Conservation (phyloP, 2,329 filamentous ascomycete species). For the Penicillium polonicum region DNA sequence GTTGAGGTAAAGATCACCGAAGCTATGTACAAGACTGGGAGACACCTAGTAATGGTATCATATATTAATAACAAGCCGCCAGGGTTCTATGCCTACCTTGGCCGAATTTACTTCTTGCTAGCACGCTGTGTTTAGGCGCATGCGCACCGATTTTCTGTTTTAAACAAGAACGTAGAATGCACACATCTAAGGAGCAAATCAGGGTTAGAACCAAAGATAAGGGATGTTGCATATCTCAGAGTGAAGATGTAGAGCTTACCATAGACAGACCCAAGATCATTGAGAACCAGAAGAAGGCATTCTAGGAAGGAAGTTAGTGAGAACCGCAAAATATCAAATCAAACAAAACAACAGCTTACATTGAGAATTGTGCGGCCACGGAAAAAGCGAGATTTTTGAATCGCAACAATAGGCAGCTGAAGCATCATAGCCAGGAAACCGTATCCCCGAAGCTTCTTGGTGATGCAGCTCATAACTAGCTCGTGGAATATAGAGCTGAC, state of each 20-base stretch:
- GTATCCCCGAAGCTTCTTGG: conserved; percentile 92
- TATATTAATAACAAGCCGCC: not conserved
- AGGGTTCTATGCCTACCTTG: conserved; percentile 4
- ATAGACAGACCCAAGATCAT: conserved; percentile 85
- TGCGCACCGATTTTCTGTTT: not conserved
- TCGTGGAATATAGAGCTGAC: conserved; percentile 89
- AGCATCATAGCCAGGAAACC: conserved; percentile 95
- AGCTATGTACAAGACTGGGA: not conserved
- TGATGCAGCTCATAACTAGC: conserved; percentile 96
- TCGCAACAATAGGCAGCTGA: conserved; percentile 89
- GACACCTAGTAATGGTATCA: not conserved
- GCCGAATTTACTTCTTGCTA: not conserved
- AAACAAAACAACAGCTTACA: conserved; percentile 34
- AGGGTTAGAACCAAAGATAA: not conserved
- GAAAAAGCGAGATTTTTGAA: conserved; percentile 79
- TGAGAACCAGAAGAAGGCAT: conserved; percentile 84
- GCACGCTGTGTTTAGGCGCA: not conserved
- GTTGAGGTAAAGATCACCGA: not conserved
- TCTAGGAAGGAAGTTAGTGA: conserved; percentile 42
- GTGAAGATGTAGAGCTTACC: conserved; percentile 51
- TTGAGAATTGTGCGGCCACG: conserved; percentile 75
- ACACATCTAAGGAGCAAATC: conserved; percentile 49
- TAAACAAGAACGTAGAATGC: conserved; percentile 57
- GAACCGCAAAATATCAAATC: not conserved
- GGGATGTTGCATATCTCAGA: not conserved